Evolutionary conservation across 208 protist genomes (phyloP).

Genomic region (Porcisia deanei): DNA sequence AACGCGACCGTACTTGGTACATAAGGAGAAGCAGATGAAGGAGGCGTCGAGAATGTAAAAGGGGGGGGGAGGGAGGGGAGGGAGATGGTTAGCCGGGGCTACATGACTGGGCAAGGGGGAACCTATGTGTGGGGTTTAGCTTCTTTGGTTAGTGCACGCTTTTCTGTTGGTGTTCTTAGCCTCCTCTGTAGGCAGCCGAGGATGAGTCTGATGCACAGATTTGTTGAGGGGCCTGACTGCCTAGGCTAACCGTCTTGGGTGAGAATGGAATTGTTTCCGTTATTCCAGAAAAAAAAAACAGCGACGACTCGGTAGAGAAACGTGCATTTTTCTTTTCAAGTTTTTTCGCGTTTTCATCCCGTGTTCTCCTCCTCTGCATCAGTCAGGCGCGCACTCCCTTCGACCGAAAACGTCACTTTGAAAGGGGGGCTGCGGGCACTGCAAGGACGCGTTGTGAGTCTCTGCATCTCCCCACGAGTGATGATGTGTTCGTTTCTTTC

Average conservation of each 20-base stretch:
- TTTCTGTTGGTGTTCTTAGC: not conserved
- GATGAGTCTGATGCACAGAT: not conserved
- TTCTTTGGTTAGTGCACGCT: not conserved
- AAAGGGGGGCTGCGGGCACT: too few relatives aligned
- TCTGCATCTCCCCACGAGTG: too few relatives aligned
- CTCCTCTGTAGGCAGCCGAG: not conserved
- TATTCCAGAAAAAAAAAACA: too few relatives aligned
- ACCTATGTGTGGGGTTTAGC: not conserved
- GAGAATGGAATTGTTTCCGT: not conserved
- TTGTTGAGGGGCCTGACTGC: not conserved
- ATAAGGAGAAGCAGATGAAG: conserved; percentile 8
- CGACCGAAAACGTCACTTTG: too few relatives aligned
- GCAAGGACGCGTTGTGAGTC: too few relatives aligned
- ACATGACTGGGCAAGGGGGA: not conserved
- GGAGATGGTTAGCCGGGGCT: not conserved
- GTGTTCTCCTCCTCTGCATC: too few relatives aligned
- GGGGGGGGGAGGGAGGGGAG: not conserved
- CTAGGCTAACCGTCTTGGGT: not conserved
- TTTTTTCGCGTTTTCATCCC: too few relatives aligned
- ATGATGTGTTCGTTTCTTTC: too few relatives aligned
- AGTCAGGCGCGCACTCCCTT: too few relatives aligned
- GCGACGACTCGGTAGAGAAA: too few relatives aligned
- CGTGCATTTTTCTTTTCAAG: too few relatives aligned
- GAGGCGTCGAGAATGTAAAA: conserved; percentile 1
- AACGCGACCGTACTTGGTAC: conserved; percentile 38